These are phyloP conservation scores for Acanthamoeba triangularis DNA, from an alignment of 208 protist species.

Conservation along the genomic window DNA sequence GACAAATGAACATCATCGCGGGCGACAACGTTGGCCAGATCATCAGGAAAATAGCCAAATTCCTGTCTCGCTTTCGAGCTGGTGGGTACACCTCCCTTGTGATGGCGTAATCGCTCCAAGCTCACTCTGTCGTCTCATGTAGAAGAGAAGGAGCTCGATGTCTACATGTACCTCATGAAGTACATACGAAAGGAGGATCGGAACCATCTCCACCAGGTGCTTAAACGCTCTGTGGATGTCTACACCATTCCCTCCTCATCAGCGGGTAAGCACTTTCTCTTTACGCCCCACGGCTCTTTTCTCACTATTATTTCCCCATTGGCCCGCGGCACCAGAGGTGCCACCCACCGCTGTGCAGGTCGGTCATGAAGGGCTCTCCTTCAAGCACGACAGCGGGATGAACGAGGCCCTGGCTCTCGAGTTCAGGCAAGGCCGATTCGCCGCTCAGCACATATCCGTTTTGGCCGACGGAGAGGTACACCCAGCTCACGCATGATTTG, in stretches of 20 bases:
- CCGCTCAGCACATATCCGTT: neutral
- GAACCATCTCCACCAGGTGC: neutral
- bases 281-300: neutral
- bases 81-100: neutral
- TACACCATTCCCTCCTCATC: neutral
- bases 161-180: neutral
- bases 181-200: neutral
- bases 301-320: neutral
- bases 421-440: neutral
- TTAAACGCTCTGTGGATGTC: neutral
- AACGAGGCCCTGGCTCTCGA: neutral
- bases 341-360: neutral
- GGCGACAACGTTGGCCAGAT: slow-evolving; percentile 6
- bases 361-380: neutral
- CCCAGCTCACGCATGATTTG: neutral
- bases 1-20: slow-evolving; percentile 24
- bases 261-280: neutral
- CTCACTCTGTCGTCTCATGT: neutral
- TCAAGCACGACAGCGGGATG: slow-evolving; percentile 27
- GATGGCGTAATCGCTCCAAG: neutral
- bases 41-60: slow-evolving; percentile 25
- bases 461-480: neutral
- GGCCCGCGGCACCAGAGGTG: neutral
- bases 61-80: neutral
- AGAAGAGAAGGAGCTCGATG: neutral